Evolutionary conservation across 371 early-diverging fungal species (phyloP).

Genomic region (Apophysomyces elegans): DNA sequence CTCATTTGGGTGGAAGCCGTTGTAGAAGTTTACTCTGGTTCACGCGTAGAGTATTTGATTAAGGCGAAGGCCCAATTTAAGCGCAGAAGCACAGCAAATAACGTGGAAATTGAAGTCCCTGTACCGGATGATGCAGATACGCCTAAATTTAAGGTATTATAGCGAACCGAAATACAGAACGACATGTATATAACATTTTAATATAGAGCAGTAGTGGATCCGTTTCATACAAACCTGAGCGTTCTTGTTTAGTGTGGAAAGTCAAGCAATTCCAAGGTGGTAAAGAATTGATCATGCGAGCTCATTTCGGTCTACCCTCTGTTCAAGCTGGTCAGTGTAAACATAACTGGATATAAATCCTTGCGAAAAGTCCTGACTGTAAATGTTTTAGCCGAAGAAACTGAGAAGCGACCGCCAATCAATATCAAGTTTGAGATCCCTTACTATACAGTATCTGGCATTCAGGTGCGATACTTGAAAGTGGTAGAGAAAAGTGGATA

Average conservation of each 20-base stretch:
- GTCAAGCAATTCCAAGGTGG: slow-evolving; percentile 98
- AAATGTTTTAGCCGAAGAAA: slow-evolving; percentile 70
- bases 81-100: slow-evolving; percentile 95
- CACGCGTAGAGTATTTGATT: slow-evolving; percentile 94
- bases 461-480: slow-evolving; percentile 98
- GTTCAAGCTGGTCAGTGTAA: slow-evolving; percentile 79
- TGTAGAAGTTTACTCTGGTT: slow-evolving; percentile 91
- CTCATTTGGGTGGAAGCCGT: slow-evolving; percentile 96
- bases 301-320: slow-evolving; percentile 96
- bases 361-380: background rate
- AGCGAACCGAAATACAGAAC: slow-evolving; percentile 8
- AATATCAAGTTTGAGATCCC: slow-evolving; percentile 98
- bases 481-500: slow-evolving; percentile 98
- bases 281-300: slow-evolving; percentile 94
- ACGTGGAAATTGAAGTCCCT: slow-evolving; percentile 96
- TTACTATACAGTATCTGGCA: slow-evolving; percentile 97
- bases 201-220: slow-evolving; percentile 80
- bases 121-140: slow-evolving; percentile 98
- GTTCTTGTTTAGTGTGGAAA: slow-evolving; percentile 94
- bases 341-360: background rate
- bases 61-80: slow-evolving; percentile 98
- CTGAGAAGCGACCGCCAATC: slow-evolving; percentile 95
- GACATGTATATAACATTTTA: background rate
- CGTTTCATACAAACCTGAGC: slow-evolving; percentile 94
- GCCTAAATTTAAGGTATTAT: slow-evolving; percentile 90